phyloP scores from a whole-genome alignment of 2,329 filamentous ascomycete species.

The Pseudogymnoascus sp. region DNA sequence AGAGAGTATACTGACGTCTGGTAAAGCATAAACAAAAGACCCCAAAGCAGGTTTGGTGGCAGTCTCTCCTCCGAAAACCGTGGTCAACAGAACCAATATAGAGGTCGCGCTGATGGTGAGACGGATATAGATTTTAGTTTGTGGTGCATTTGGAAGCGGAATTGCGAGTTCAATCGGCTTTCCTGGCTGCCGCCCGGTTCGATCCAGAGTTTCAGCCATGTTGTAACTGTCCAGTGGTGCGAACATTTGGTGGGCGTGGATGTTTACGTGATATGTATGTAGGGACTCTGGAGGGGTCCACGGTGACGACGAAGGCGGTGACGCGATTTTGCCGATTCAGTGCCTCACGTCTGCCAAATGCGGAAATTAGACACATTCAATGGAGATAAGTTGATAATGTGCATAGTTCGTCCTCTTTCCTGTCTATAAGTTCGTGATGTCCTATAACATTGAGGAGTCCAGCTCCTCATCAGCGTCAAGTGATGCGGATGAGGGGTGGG shows the following conservation, averaged over 20 bases:
- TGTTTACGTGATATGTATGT: background rate
- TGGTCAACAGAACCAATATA: conserved; percentile 53
- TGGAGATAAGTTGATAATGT: background rate
- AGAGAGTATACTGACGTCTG: conserved; percentile 54
- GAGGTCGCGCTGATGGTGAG: conserved; percentile 50
- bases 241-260: background rate
- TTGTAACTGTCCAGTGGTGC: background rate
- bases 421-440: background rate
- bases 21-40: conserved; percentile 89
- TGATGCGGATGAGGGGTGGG: conserved; percentile 3
- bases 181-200: background rate
- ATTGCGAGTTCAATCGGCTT: conserved; percentile 42
- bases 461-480: background rate
- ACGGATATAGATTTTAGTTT: conserved; percentile 53
- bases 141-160: conserved; percentile 49
- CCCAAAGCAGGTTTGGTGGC: conserved; percentile 54
- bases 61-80: conserved; percentile 45
- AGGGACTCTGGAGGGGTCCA: conserved; percentile 1
- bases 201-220: background rate
- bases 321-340: background rate
- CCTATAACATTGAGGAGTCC: conserved; percentile 3
- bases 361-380: background rate
- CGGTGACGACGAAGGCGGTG: conserved; percentile 2
- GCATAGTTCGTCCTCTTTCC: background rate
- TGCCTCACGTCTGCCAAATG: background rate